These are phyloP conservation scores for Ascochyta lentis DNA, from an alignment of 2,329 filamentous ascomycete species.

Conservation along the genomic window DNA sequence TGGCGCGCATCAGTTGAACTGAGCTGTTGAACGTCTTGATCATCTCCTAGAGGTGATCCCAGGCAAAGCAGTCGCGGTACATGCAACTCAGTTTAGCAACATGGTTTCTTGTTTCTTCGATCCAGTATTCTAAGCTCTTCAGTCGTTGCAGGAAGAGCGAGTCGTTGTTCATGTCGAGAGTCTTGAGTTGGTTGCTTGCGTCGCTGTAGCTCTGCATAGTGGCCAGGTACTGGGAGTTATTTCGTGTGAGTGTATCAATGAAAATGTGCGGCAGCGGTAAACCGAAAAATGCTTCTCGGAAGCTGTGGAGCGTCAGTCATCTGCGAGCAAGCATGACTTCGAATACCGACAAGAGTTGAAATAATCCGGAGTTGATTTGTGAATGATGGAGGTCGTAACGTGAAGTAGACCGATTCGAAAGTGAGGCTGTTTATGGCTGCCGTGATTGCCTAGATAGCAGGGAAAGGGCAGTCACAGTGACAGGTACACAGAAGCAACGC, in stretches of 20 bases:
- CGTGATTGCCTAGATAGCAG: background rate
- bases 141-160: background rate
- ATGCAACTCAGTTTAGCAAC: background rate
- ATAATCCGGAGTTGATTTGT: background rate
- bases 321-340: too few relatives aligned
- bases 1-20: background rate
- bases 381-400: background rate
- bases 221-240: too few relatives aligned
- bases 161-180: background rate
- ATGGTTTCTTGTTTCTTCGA: background rate
- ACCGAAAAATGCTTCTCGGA: too few relatives aligned
- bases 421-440: background rate
- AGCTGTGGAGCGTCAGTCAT: too few relatives aligned
- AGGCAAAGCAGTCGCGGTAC: background rate
- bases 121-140: background rate
- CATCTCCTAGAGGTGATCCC: background rate
- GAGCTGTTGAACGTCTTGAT: background rate
- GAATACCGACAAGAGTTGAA: too few relatives aligned
- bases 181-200: background rate
- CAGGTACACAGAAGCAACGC: background rate
- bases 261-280: too few relatives aligned
- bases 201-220: background rate
- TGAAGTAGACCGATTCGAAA: background rate
- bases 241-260: too few relatives aligned
- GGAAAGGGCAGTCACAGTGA: background rate